Evolutionary conservation across 345 rosid species (phyloP).

Genomic region (Eutrema yunnanense): DNA sequence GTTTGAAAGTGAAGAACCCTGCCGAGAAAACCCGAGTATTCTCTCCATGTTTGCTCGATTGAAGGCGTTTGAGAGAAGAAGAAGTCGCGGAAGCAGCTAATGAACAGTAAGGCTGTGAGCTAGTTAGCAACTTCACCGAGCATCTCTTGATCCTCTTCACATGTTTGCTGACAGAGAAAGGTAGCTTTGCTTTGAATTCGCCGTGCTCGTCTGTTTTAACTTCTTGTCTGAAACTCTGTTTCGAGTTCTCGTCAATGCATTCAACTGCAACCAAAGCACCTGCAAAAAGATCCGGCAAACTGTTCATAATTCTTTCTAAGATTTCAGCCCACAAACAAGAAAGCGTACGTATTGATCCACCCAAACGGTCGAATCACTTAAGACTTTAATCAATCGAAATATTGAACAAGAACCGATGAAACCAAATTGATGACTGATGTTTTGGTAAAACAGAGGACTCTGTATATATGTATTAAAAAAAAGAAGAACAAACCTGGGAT

Average conservation of each 20-base stretch:
- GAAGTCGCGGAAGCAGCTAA: no score
- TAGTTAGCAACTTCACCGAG: no score
- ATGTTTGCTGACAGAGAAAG: slow-evolving; percentile 58
- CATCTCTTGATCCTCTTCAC: no score
- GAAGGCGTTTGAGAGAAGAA: no score
- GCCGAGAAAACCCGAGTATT: slow-evolving; percentile 67
- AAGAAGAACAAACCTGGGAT: slow-evolving; percentile 49
- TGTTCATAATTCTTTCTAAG: no score
- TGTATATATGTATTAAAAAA: background rate
- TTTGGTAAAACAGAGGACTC: background rate
- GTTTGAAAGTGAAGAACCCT: slow-evolving; percentile 89
- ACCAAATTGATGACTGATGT: background rate
- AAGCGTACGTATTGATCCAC: no score
- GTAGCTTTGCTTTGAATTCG: slow-evolving; percentile 56
- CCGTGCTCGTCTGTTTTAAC: slow-evolving; percentile 71
- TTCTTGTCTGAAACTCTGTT: slow-evolving; percentile 42
- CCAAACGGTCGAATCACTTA: background rate
- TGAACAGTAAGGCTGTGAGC: no score
- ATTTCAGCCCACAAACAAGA: no score
- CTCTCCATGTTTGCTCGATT: no score
- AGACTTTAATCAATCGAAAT: background rate
- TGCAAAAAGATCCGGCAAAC: no score
- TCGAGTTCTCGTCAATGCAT: slow-evolving; percentile 48
- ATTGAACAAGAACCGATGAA: background rate
- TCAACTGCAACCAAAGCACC: no score